phyloP scores from a whole-genome alignment of 495 filamentous ascomycete genomes.

The Podospora tetraspora region DNA sequence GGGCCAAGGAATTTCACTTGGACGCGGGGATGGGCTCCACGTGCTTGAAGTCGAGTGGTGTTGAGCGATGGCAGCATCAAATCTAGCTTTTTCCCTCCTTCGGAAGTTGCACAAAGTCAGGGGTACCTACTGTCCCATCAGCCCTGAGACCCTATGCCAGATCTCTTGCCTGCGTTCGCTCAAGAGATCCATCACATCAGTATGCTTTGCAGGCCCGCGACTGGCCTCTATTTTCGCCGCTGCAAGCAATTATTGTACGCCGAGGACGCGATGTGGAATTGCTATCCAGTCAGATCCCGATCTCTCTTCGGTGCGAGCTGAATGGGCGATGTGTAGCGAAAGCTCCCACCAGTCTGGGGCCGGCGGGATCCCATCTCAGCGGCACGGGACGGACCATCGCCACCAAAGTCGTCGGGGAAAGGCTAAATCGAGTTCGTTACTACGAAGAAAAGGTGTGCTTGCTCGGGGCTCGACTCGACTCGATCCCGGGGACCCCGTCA shows the following conservation, averaged over 20 bases:
- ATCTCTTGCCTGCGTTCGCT: constrained; percentile 5
- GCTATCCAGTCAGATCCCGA: constrained; percentile 5
- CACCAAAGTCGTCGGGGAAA: not conserved
- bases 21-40: not conserved
- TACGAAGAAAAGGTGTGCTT: not conserved
- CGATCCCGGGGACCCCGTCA: not conserved
- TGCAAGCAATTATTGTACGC: constrained; percentile 9
- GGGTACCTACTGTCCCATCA: no score
- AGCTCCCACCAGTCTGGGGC: not conserved
- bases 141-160: constrained; percentile 7
- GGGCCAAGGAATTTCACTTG: not conserved
- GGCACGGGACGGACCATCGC: not conserved
- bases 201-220: not conserved
- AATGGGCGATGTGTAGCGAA: constrained; percentile 1
- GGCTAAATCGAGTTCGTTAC: not conserved
- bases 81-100: not conserved
- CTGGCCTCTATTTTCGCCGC: constrained; percentile 7
- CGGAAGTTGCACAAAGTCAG: not conserved
- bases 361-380: not conserved
- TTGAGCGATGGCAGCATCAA: not conserved
- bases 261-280: constrained; percentile 1
- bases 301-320: constrained; percentile 3
- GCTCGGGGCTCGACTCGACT: not conserved
- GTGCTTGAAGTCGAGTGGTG: not conserved
- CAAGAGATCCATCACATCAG: not conserved